A percentile compares a stretch with the other conserved stretches of the same genome.
Conservation (phyloP, 2,329 filamentous ascomycete genomes). For the Keithomyces neogunnii region DNA sequence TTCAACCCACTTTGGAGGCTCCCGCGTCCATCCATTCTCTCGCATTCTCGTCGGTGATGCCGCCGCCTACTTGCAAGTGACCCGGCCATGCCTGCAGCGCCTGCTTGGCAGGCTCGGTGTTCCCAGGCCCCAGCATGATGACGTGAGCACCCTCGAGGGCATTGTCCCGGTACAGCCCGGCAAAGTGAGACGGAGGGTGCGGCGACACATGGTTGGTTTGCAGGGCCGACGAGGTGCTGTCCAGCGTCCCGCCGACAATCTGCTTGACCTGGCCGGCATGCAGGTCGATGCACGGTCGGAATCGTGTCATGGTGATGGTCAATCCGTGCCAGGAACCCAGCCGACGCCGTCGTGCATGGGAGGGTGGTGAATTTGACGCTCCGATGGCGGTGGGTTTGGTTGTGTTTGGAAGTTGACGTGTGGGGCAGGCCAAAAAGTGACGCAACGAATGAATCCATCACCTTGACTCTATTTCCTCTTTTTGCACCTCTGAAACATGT, state of each 20-base stretch:
- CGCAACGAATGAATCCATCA: neutral
- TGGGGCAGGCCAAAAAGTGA: neutral
- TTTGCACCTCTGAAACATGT: neutral
- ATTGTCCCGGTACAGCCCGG: slow-evolving; percentile 70
- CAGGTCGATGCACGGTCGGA: slow-evolving; percentile 93
- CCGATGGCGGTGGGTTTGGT: neutral
- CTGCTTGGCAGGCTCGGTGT: slow-evolving; percentile 69
- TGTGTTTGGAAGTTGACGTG: neutral
- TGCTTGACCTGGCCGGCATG: slow-evolving; percentile 98
- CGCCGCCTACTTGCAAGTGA: slow-evolving; percentile 85
- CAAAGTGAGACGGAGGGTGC: slow-evolving; percentile 74
- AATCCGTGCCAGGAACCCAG: neutral
- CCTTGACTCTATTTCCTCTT: neutral
- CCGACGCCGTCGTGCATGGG: neutral
- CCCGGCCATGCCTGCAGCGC: slow-evolving; percentile 71
- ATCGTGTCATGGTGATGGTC: slow-evolving; percentile 65
- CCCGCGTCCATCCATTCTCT: slow-evolving; percentile 77
- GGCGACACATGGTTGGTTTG: slow-evolving; percentile 91
- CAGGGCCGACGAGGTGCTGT: slow-evolving; percentile 54
- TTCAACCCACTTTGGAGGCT: slow-evolving; percentile 65
- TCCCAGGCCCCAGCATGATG: slow-evolving; percentile 90
- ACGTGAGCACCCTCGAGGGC: slow-evolving; percentile 76
- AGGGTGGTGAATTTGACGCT: neutral
- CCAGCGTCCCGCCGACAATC: slow-evolving; percentile 91
- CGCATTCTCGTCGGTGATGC: slow-evolving; percentile 81